These are phyloP conservation scores for Flaveria floridana DNA, from an alignment of 140 eudicot species.

Conservation along the genomic window DNA sequence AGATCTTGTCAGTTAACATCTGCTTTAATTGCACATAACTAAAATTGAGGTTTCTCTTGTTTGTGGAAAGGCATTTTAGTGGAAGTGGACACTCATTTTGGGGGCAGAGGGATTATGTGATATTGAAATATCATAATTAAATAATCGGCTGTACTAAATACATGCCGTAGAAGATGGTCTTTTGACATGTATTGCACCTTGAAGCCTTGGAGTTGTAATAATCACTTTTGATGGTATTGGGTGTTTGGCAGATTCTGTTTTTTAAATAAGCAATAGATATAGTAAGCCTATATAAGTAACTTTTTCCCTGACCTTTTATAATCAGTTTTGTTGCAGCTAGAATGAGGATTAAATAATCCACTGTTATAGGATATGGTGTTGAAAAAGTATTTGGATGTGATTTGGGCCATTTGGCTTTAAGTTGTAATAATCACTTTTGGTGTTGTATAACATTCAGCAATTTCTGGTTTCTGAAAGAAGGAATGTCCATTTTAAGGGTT, in stretches of 20 bases:
- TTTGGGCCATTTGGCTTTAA: not conserved
- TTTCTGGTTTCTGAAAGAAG: not conserved
- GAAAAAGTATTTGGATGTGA: not conserved
- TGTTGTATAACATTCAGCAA: not conserved
- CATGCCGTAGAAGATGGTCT: not conserved
- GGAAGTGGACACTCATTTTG: too few species aligned
- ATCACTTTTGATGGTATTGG: not conserved
- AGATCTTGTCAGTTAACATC: too few species aligned
- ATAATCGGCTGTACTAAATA: not conserved
- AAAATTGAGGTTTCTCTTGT: not conserved
- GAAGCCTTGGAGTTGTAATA: not conserved
- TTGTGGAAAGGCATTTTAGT: not conserved
- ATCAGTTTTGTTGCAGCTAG: not conserved
- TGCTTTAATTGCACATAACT: not conserved
- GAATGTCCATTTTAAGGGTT: not conserved
- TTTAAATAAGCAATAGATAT: not conserved
- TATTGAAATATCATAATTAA: not conserved
- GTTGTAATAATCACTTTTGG: slow-evolving; percentile 6
- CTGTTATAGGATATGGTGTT: too few species aligned
- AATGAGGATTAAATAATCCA: too few species aligned
- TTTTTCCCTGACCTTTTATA: not conserved
- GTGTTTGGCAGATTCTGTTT: not conserved
- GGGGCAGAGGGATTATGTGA: too few species aligned
- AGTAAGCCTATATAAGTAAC: not conserved
- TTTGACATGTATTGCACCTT: not conserved